Conservation (phyloP, 2,329 filamentous ascomycete species). For the Paracoccidioides brasiliensis region DNA sequence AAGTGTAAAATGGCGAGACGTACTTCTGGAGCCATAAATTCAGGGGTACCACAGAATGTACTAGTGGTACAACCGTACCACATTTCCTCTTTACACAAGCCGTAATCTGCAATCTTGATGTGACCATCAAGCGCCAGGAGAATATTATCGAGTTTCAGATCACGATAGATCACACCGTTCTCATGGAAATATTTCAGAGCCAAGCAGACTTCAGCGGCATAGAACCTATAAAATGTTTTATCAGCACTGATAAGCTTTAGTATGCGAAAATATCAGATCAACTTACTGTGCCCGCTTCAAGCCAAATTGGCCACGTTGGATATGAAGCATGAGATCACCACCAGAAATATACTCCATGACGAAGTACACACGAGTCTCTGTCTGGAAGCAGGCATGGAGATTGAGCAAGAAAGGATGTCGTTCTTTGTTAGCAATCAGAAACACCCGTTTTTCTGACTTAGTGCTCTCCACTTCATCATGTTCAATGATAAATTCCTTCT, state of each 20-base stretch:
- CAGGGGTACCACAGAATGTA: constrained; percentile 98
- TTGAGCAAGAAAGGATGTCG: constrained; percentile 91
- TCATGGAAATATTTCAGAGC: constrained; percentile 99
- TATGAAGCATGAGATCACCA: constrained; percentile 97
- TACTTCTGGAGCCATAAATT: constrained; percentile 98
- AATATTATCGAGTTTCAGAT: constrained; percentile 76
- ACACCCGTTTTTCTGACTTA: constrained; percentile 92
- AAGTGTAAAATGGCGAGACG: constrained; percentile 13
- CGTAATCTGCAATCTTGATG: constrained; percentile 97
- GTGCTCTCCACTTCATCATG: constrained; percentile 98
- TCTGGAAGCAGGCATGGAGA: constrained; percentile 96
- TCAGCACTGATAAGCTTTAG: not conserved
- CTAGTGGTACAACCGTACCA: constrained; percentile 96
- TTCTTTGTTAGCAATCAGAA: constrained; percentile 93
- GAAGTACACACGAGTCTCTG: constrained; percentile 95
- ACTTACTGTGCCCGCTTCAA: constrained; percentile 88
- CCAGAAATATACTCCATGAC: constrained; percentile 99
- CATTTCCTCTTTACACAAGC: constrained; percentile 99
- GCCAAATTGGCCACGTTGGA: constrained; percentile 91
- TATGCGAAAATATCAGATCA: not conserved
- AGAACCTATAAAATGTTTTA: constrained; percentile 51
- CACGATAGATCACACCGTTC: constrained; percentile 93
- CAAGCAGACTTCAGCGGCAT: constrained; percentile 91
- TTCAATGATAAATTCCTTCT: constrained; percentile 99
- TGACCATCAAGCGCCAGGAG: constrained; percentile 88